Evolutionary conservation across 2,329 filamentous ascomycete species (phyloP).

Genomic region (Penicillium thymicola): DNA sequence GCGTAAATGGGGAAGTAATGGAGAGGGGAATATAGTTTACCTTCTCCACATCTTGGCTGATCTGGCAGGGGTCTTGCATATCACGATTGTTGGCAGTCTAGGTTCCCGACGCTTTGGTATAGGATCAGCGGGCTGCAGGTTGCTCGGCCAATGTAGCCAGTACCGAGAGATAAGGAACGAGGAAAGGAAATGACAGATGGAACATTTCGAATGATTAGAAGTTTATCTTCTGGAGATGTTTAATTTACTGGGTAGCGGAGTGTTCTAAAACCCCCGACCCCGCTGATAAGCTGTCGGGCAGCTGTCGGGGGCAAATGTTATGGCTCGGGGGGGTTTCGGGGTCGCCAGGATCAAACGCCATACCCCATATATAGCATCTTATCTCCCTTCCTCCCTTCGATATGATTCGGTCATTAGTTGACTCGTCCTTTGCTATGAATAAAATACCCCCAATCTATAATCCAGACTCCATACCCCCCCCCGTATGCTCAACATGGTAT

Average conservation of each 20-base stretch:
- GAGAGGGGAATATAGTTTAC: conserved; percentile 17
- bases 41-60: conserved; percentile 32
- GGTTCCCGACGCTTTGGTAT: not conserved
- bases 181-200: not conserved
- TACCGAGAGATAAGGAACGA: not conserved
- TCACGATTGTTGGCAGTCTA: not conserved
- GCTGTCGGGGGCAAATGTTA: not conserved
- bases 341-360: not conserved
- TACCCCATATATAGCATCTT: not conserved
- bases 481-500: not conserved
- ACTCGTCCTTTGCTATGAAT: not conserved
- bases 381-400: not conserved
- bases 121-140: not conserved
- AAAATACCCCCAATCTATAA: not conserved
- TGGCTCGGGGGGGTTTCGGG: not conserved
- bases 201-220: not conserved
- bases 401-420: not conserved
- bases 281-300: conserved; percentile 8
- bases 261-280: not conserved
- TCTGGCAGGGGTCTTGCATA: conserved; percentile 8
- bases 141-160: not conserved
- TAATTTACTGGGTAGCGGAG: not conserved
- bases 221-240: not conserved
- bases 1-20: not conserved
- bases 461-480: not conserved